Percentiles rank a stretch among this genome's conserved stretches.
Evolutionary conservation across 2,329 filamentous ascomycete genomes (phyloP).

Genomic region (Alternaria tenuissima): DNA sequence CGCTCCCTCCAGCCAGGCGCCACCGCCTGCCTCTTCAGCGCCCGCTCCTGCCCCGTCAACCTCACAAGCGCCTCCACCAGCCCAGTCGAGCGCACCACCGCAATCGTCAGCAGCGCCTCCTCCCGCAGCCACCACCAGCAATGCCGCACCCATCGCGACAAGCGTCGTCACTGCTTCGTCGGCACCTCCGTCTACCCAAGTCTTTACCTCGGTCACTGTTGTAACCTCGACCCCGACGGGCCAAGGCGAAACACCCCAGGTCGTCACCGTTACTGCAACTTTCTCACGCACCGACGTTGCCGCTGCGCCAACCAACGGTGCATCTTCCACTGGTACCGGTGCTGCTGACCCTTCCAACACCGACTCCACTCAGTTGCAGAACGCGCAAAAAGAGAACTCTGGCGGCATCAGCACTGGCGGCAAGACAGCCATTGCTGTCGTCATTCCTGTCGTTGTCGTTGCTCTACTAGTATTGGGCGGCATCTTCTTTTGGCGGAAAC

Average conservation of each 20-base stretch:
- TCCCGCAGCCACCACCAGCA: neutral
- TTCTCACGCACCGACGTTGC: constrained; percentile 18
- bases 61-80: constrained; percentile 21
- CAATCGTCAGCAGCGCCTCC: constrained; percentile 20
- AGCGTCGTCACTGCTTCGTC: constrained; percentile 36
- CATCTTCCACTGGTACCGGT: constrained; percentile 8
- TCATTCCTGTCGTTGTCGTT: constrained; percentile 89
- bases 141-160: constrained; percentile 18
- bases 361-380: constrained; percentile 20
- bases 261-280: constrained; percentile 28
- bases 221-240: constrained; percentile 31
- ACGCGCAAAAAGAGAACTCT: constrained; percentile 18
- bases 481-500: constrained; percentile 86
- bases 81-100: constrained; percentile 15
- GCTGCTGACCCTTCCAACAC: constrained; percentile 19
- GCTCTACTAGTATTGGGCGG: constrained; percentile 79
- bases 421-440: constrained; percentile 90
- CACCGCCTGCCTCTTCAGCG: constrained; percentile 8
- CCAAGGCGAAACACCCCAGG: constrained; percentile 28
- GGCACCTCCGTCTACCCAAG: constrained; percentile 27
- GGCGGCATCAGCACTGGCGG: constrained; percentile 66
- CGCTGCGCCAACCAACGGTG: constrained; percentile 13
- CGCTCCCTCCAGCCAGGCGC: constrained; percentile 11
- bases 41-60: constrained; percentile 10
- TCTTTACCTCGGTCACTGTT: constrained; percentile 30